Conservation (phyloP, 2,329 filamentous ascomycete genomes). For the Cytospora leucostoma region DNA sequence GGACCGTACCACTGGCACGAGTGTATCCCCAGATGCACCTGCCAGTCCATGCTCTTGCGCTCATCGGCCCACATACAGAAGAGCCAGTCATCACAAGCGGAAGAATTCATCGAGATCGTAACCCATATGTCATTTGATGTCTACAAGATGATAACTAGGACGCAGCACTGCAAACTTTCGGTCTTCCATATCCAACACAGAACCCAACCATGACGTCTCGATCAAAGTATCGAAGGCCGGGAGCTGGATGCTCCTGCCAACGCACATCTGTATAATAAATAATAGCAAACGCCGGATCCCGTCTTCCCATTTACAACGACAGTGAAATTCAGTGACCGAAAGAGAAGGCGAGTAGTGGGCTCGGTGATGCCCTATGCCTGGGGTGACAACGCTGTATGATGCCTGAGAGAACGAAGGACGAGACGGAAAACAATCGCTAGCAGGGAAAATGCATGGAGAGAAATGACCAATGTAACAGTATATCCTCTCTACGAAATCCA, state of each 20-base stretch:
- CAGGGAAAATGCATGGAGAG: neutral
- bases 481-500: neutral
- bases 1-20: conserved; percentile 70
- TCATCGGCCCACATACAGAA: conserved; percentile 72
- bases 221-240: too few species aligned
- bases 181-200: too few species aligned
- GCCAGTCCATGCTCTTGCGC: conserved; percentile 64
- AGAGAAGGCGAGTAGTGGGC: neutral
- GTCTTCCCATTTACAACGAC: neutral
- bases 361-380: neutral
- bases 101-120: too few species aligned
- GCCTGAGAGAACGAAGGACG: neutral
- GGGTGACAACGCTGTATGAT: neutral
- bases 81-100: conserved; percentile 38
- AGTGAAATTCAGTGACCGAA: neutral
- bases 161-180: too few species aligned
- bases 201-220: too few species aligned
- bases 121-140: too few species aligned
- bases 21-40: conserved; percentile 79
- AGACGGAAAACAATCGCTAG: conserved; percentile 3
- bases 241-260: too few species aligned
- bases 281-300: neutral
- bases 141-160: too few species aligned
- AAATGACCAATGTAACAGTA: neutral
- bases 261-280: neutral